phyloP scores from a whole-genome alignment of 1,139 yeast genomes.

The Blastobotrys elegans region DNA sequence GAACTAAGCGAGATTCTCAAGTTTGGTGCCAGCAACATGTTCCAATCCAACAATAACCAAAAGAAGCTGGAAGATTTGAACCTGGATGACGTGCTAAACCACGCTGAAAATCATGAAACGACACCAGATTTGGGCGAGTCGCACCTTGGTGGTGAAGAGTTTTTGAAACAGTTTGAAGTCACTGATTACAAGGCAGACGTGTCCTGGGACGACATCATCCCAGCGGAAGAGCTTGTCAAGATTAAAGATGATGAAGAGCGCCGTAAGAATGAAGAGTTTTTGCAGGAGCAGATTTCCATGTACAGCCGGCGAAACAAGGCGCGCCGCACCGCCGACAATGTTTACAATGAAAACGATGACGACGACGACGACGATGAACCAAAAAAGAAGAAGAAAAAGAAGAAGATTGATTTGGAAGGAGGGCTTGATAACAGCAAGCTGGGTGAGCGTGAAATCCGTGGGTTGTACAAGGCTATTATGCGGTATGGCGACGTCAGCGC shows the following conservation, averaged over 20 bases:
- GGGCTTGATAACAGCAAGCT: conserved; percentile 50
- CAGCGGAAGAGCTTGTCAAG: conserved; percentile 84
- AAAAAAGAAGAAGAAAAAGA: conserved; percentile 27
- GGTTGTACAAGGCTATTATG: conserved; percentile 76
- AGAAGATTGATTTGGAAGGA: conserved; percentile 27
- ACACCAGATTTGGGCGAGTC: conserved; percentile 97
- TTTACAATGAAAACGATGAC: conserved; percentile 35
- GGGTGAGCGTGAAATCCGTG: conserved; percentile 83
- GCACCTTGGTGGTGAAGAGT: conserved; percentile 96
- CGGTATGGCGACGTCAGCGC: conserved; percentile 75
- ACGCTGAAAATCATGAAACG: conserved; percentile 96
- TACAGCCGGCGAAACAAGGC: conserved; percentile 73
- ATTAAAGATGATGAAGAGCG: conserved; percentile 89
- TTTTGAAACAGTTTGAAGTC: conserved; percentile 93
- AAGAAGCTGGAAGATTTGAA: conserved; percentile 93
- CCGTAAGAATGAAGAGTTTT: conserved; percentile 76
- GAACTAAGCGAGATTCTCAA: conserved; percentile 90
- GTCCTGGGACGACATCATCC: conserved; percentile 99
- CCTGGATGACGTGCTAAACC: conserved; percentile 90
- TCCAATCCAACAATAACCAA: conserved; percentile 72
- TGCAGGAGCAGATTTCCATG: conserved; percentile 87
- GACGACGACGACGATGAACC: conserved; percentile 38
- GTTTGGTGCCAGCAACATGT: conserved; percentile 99
- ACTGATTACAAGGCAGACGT: conserved; percentile 98
- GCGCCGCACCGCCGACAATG: conserved; percentile 35